A percentile compares a stretch with the other conserved stretches of the same genome.
These are phyloP conservation scores for Mucor indicus DNA, from an alignment of 371 early-diverging fungal species.

Conservation along the genomic window DNA sequence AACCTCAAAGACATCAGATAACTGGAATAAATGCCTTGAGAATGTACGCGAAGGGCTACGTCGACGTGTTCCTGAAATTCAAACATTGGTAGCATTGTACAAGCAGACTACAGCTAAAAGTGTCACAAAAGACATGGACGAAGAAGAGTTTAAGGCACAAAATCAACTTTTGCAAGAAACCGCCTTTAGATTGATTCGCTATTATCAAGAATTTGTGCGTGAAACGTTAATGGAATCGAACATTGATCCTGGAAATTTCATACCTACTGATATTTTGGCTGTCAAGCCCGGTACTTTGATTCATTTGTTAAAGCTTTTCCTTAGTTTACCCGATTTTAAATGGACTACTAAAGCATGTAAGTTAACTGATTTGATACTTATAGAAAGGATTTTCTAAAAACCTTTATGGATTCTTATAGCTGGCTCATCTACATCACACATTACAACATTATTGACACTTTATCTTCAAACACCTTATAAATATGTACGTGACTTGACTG, in stretches of 20 bases:
- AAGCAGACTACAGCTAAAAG: constrained; percentile 22
- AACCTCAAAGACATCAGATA: neutral
- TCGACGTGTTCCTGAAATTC: constrained; percentile 74
- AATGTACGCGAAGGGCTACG: constrained; percentile 59
- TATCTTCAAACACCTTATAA: constrained; percentile 53
- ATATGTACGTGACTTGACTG: constrained; percentile 49
- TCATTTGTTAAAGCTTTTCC: constrained; percentile 59
- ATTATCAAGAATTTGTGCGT: constrained; percentile 68
- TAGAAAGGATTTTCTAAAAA: neutral
- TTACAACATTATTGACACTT: constrained; percentile 55
- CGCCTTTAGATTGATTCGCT: constrained; percentile 58
- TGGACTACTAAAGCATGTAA: constrained; percentile 64
- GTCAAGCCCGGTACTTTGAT: constrained; percentile 55
- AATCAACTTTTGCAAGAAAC: constrained; percentile 55
- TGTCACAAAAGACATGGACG: constrained; percentile 19
- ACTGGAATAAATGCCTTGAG: constrained; percentile 35
- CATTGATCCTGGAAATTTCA: constrained; percentile 72
- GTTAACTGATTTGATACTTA: constrained; percentile 1
- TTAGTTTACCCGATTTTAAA: constrained; percentile 61
- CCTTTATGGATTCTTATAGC: constrained; percentile 18
- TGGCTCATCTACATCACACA: constrained; percentile 53
- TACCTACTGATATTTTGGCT: constrained; percentile 62
- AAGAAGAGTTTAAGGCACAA: constrained; percentile 25
- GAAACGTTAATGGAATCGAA: constrained; percentile 65
- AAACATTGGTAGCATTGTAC: constrained; percentile 58